Evolutionary conservation across 371 early-diverging fungal species (phyloP).

Genomic region (Rhizopus arrhizus): DNA sequence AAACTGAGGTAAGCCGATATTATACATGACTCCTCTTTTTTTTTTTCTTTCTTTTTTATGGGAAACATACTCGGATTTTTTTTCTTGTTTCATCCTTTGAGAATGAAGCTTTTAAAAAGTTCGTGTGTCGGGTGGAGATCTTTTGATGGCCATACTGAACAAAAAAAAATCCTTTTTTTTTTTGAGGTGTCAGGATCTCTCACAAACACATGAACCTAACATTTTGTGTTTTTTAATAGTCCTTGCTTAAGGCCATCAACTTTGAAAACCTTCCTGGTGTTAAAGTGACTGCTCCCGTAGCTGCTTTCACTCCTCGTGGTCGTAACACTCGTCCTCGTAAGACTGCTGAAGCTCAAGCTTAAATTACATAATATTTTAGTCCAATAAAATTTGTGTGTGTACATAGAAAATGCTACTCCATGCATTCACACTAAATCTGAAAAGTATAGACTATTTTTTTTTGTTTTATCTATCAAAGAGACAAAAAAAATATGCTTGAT

Average conservation of each 20-base stretch:
- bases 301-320: constrained; percentile 37
- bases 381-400: too few species aligned
- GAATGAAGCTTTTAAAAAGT: constrained; percentile 13
- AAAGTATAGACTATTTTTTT: too few species aligned
- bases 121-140: constrained; percentile 26
- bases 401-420: too few species aligned
- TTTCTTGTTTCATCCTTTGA: background rate
- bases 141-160: constrained; percentile 37
- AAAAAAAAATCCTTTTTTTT: constrained; percentile 14
- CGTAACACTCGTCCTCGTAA: constrained; percentile 41
- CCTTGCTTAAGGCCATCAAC: constrained; percentile 94
- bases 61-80: constrained; percentile 5
- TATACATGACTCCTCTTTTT: constrained; percentile 2
- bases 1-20: constrained; percentile 72
- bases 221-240: constrained; percentile 53
- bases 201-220: constrained; percentile 21
- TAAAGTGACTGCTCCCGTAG: constrained; percentile 59
- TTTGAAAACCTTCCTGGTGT: constrained; percentile 83
- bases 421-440: too few species aligned
- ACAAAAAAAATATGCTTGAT: too few species aligned
- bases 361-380: background rate
- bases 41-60: background rate
- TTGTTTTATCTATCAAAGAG: too few species aligned
- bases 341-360: constrained; percentile 25
- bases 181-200: constrained; percentile 36